Conservation (phyloP, 805 yeast genomes). For the Wickerhamomyces tratensis region DNA sequence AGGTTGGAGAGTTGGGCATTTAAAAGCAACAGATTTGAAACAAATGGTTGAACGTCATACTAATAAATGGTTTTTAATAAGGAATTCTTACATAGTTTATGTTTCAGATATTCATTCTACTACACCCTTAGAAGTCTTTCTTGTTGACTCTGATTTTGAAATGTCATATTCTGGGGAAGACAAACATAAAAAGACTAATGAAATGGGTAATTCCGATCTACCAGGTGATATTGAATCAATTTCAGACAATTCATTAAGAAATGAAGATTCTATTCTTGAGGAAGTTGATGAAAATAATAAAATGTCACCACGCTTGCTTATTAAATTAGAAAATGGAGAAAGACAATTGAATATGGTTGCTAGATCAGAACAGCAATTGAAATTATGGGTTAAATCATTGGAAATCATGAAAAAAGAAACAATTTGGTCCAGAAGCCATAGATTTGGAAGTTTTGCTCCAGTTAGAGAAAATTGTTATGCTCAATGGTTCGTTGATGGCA, state of each 20-base stretch:
- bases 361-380: slow-evolving; percentile 52
- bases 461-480: slow-evolving; percentile 77
- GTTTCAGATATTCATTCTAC: slow-evolving; percentile 83
- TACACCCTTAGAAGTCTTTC: slow-evolving; percentile 81
- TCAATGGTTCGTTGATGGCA: slow-evolving; percentile 94
- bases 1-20: slow-evolving; percentile 95
- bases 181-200: slow-evolving; percentile 16
- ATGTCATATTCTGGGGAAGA: slow-evolving; percentile 36
- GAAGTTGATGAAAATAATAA: slow-evolving; percentile 20
- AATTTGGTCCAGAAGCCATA: slow-evolving; percentile 60
- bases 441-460: slow-evolving; percentile 92
- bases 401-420: slow-evolving; percentile 57
- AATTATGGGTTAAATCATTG: slow-evolving; percentile 70
- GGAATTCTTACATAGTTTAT: slow-evolving; percentile 77
- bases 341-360: slow-evolving; percentile 69
- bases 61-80: slow-evolving; percentile 82
- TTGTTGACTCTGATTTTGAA: slow-evolving; percentile 73
- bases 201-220: too few species aligned
- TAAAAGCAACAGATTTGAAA: slow-evolving; percentile 64
- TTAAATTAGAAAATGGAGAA: slow-evolving; percentile 62
- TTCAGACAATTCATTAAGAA: slow-evolving; percentile 18
- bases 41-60: slow-evolving; percentile 90
- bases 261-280: slow-evolving; percentile 15
- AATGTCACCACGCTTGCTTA: slow-evolving; percentile 45
- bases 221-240: slow-evolving; percentile 29